These are phyloP conservation scores for Exophiala dermatitidis DNA, from an alignment of 2,329 filamentous ascomycete genomes.

Conservation along the genomic window DNA sequence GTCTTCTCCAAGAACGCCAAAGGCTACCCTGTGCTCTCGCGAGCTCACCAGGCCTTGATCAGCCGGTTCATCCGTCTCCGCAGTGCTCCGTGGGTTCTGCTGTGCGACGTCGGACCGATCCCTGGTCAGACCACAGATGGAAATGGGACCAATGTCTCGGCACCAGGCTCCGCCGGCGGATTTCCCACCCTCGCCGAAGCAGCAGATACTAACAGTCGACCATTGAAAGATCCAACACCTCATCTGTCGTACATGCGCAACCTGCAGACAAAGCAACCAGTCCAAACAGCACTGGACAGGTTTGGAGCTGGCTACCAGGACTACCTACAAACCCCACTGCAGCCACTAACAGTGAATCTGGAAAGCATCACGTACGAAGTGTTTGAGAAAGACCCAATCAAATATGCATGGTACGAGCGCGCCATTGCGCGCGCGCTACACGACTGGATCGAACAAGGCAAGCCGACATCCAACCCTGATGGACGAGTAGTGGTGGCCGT, in stretches of 20 bases:
- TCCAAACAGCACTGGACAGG: constrained; percentile 54
- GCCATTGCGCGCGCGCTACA: constrained; percentile 72
- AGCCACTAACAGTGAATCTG: constrained; percentile 90
- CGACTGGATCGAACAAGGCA: constrained; percentile 67
- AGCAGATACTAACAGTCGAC: constrained; percentile 34
- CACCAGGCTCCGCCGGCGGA: constrained; percentile 28
- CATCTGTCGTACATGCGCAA: constrained; percentile 78
- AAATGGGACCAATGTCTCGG: not conserved
- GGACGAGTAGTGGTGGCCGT: constrained; percentile 79
- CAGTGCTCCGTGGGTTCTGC: constrained; percentile 53
- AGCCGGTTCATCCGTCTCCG: constrained; percentile 51
- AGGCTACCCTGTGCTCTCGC: constrained; percentile 53
- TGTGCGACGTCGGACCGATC: constrained; percentile 52
- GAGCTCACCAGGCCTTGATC: constrained; percentile 52
- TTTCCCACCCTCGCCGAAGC: constrained; percentile 69
- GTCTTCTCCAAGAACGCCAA: constrained; percentile 53
- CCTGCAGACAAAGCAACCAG: constrained; percentile 72
- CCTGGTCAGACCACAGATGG: constrained; percentile 35
- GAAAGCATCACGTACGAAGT: constrained; percentile 98
- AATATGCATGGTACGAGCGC: constrained; percentile 90
- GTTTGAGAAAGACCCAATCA: constrained; percentile 96
- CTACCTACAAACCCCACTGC: constrained; percentile 88
- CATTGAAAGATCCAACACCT: constrained; percentile 50
- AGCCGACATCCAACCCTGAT: constrained; percentile 64
- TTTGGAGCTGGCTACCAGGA: constrained; percentile 76